Conservation (phyloP, 2,329 filamentous ascomycete species). For the Cercospora sojina region DNA sequence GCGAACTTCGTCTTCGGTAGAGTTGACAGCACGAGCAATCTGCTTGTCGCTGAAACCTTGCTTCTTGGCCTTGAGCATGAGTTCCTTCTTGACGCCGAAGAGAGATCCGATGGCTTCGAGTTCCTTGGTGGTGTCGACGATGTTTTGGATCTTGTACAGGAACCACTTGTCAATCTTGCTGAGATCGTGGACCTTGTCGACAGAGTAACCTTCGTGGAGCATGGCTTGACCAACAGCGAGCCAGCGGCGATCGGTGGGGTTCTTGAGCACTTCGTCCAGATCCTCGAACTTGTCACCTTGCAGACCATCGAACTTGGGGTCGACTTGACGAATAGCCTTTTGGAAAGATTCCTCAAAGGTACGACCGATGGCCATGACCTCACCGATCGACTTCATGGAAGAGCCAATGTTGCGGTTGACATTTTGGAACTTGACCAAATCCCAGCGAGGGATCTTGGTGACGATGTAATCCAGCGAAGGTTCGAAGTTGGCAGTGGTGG, state of each 20-base stretch:
- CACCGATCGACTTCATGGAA: slow-evolving; percentile 98
- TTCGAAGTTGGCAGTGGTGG: slow-evolving; percentile 98
- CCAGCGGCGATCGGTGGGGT: slow-evolving; percentile 96
- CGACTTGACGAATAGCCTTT: slow-evolving; percentile 96
- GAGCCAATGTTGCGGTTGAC: slow-evolving; percentile 97
- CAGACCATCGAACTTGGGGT: slow-evolving; percentile 87
- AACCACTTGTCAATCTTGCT: slow-evolving; percentile 99
- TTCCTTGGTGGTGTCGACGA: slow-evolving; percentile 85
- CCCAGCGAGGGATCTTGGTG: slow-evolving; percentile 98
- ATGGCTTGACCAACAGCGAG: slow-evolving; percentile 96
- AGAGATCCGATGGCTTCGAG: slow-evolving; percentile 81
- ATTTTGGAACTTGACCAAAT: slow-evolving; percentile 97
- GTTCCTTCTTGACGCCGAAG: slow-evolving; percentile 80
- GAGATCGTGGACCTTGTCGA: slow-evolving; percentile 86
- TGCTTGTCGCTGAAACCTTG: slow-evolving; percentile 96
- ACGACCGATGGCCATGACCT: slow-evolving; percentile 98
- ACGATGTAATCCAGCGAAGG: slow-evolving; percentile 97
- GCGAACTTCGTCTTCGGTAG: slow-evolving; percentile 86
- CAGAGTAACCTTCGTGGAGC: slow-evolving; percentile 93
- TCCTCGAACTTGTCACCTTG: slow-evolving; percentile 94
- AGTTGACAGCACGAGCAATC: slow-evolving; percentile 81
- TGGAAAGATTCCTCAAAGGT: slow-evolving; percentile 99
- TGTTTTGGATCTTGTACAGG: slow-evolving; percentile 95
- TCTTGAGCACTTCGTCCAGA: slow-evolving; percentile 82
- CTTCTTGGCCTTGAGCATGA: slow-evolving; percentile 91